Evolutionary conservation across 2,329 filamentous ascomycete genomes (phyloP).

Genomic region (Diplodia mutila): DNA sequence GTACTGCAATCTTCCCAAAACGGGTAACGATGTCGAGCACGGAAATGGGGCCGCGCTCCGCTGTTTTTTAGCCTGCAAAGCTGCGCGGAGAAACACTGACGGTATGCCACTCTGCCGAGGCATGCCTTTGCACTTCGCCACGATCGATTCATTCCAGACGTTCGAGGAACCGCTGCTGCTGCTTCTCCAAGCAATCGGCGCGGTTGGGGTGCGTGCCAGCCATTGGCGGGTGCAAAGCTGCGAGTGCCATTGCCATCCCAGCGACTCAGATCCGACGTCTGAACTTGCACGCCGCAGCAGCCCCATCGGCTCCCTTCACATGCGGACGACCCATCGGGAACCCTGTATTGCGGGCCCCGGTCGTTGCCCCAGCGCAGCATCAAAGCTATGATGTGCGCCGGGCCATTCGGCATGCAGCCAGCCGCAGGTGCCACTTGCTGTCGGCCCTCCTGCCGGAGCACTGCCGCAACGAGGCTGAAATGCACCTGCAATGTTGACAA

Average conservation of each 20-base stretch:
- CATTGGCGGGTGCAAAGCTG: not conserved
- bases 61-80: not conserved
- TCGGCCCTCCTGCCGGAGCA: not conserved
- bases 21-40: not conserved
- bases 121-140: not conserved
- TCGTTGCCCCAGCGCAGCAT: not conserved
- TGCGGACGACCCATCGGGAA: not conserved
- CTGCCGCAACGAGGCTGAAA: conserved; percentile 1
- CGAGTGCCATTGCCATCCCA: not conserved
- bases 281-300: not conserved
- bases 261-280: conserved; percentile 21
- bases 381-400: not conserved
- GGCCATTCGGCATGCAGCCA: not conserved
- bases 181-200: not conserved
- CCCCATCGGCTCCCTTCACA: conserved; percentile 1
- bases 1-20: conserved; percentile 12
- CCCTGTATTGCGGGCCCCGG: not conserved
- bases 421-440: not conserved
- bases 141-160: conserved; percentile 22
- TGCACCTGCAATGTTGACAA: not conserved
- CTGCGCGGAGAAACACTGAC: not conserved
- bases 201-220: not conserved
- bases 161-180: not conserved
- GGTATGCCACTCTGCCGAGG: conserved; percentile 1
- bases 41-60: not conserved